Evolutionary conservation across 768 basidiomycete genomes (phyloP).

Genomic region (Boletus subparvulus): DNA sequence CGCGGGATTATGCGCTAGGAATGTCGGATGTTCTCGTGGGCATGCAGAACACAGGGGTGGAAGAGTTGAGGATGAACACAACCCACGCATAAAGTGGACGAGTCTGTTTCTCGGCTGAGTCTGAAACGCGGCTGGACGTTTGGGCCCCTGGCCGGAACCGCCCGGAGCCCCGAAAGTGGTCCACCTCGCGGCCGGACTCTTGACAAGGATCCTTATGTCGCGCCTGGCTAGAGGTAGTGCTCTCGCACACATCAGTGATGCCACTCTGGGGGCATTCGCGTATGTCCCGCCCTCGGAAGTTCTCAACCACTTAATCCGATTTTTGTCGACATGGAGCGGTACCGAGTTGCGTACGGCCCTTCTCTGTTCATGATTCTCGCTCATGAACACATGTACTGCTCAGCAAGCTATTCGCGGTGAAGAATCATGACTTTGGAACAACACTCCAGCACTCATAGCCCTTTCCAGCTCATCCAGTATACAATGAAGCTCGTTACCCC

Average conservation of each 20-base stretch:
- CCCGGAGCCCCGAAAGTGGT: neutral
- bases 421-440: neutral
- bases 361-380: constrained; percentile 9
- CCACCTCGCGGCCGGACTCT: neutral
- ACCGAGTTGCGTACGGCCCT: constrained; percentile 65
- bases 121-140: too few species aligned
- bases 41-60: too few species aligned
- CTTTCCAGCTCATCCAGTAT: constrained; percentile 66
- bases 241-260: constrained; percentile 56
- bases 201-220: constrained; percentile 44
- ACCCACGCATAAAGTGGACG: too few species aligned
- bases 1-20: too few species aligned
- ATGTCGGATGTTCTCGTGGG: too few species aligned
- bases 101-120: too few species aligned
- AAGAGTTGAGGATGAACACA: too few species aligned
- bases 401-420: constrained; percentile 77
- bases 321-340: constrained; percentile 80
- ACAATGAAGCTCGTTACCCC: constrained; percentile 68
- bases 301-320: constrained; percentile 71
- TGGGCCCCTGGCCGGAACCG: too few species aligned
- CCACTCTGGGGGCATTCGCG: constrained; percentile 62
- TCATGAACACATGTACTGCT: constrained; percentile 3
- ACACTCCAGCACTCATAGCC: neutral
- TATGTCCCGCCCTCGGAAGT: constrained; percentile 58
- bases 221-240: constrained; percentile 45